Evolutionary conservation across 768 basidiomycete genomes (phyloP), one percentile per base, ranked within the genome.

Genomic region (Mycena albidolilacea): DNA sequence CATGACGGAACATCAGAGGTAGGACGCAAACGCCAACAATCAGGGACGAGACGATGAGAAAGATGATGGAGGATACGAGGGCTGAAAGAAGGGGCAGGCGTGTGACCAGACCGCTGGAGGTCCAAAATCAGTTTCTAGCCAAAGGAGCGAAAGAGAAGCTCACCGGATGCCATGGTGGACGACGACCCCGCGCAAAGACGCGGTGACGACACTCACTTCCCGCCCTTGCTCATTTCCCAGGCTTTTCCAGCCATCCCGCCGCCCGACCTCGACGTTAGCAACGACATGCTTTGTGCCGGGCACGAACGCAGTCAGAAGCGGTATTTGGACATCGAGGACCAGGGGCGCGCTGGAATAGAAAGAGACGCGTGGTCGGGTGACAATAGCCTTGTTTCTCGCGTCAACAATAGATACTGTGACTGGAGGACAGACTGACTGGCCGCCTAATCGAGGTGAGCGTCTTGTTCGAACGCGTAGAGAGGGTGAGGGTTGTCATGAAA

Each of bases 401-500:
- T 58, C 76, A 70, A 65, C 64, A 69, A 64, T 21, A 64, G 17
- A 60, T 17, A 59, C 44, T 43, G n/a, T 8, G 19, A n/a, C 41
- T 63, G 23, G 19, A 15, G 19, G 58, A 41, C 46, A 21, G 17
- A 86, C 92, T 78, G 78, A 95, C 95, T 12, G 95, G 89, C 73
- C 89, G 87, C 72, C 93, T 91, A 67, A 89, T 84, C 17, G 85
- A 82, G 5, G 84, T 81, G 35, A 96, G 82, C 7, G 93, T 92
- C 77, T 87, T 88, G 80, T 95, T 95, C 19, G 86, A 85, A 38
- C 85, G 76, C 0, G 91, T 90, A 3, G 83, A 84, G 37, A 96
- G 81, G 0, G 87, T 90, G 44, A 96, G 79, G 55, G 85, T 87
- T 6, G 90, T 84, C 95, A 96, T 96, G 81, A 96, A 96, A 80